Conservation (phyloP, 2,329 filamentous ascomycete species). For the Aspergillus viridinutans region DNA sequence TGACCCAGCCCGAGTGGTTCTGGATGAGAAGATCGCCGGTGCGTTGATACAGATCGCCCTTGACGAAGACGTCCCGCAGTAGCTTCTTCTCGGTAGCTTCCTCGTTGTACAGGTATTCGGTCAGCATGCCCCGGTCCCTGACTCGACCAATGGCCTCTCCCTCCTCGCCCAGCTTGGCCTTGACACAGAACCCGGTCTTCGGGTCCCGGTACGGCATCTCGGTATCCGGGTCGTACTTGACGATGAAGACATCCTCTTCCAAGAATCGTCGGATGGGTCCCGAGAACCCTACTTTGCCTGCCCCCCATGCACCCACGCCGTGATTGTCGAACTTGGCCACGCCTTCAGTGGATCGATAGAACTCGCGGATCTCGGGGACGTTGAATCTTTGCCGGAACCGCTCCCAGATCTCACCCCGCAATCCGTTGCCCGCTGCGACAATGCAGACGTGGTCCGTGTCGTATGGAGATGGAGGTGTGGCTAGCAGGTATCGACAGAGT, state of each 20-base stretch:
- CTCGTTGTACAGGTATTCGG: slow-evolving; percentile 41
- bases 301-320: slow-evolving; percentile 38
- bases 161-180: slow-evolving; percentile 35
- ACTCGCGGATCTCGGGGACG: slow-evolving; percentile 45
- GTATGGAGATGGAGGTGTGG: slow-evolving; percentile 41
- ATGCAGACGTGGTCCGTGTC: slow-evolving; percentile 44
- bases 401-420: slow-evolving; percentile 48
- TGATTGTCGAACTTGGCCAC: slow-evolving; percentile 45
- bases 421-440: slow-evolving; percentile 46
- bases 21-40: slow-evolving; percentile 44
- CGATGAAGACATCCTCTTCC: slow-evolving; percentile 42
- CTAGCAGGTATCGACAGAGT: slow-evolving; percentile 47
- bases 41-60: slow-evolving; percentile 45
- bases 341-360: slow-evolving; percentile 48
- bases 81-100: slow-evolving; percentile 44
- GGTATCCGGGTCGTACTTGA: slow-evolving; percentile 40
- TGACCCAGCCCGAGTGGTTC: slow-evolving; percentile 41
- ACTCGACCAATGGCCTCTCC: slow-evolving; percentile 46
- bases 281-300: slow-evolving; percentile 43
- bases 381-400: slow-evolving; percentile 42
- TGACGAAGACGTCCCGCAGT: slow-evolving; percentile 41
- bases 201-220: slow-evolving; percentile 43
- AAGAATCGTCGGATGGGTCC: slow-evolving; percentile 38
- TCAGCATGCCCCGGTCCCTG: slow-evolving; percentile 35
- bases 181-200: slow-evolving; percentile 42